Conservation (phyloP, 176 grass and related monocot genomes). For the Triticum dicoccoides region DNA sequence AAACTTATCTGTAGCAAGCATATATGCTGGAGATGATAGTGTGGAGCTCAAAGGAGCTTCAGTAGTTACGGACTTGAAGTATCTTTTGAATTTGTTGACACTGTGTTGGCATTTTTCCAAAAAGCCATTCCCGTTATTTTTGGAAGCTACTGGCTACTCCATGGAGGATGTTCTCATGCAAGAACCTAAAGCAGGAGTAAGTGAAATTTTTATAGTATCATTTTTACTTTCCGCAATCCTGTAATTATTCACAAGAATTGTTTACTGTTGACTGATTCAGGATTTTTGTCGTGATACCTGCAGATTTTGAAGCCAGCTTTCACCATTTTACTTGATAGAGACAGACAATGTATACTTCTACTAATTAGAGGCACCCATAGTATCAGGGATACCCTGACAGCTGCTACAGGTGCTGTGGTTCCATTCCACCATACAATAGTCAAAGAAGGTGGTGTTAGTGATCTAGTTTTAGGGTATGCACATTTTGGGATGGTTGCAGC, state of each 20-base stretch:
- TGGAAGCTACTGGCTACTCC: constrained; percentile 77
- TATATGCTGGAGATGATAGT: constrained; percentile 86
- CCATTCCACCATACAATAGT: constrained; percentile 96
- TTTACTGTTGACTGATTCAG: constrained; percentile 24
- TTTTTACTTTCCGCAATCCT: not conserved
- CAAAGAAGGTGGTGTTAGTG: constrained; percentile 83
- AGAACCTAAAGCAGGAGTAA: constrained; percentile 99
- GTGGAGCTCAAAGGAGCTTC: constrained; percentile 75
- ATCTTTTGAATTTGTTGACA: constrained; percentile 81
- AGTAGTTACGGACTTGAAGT: constrained; percentile 75
- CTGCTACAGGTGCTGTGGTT: constrained; percentile 90
- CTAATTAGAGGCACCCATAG: constrained; percentile 98
- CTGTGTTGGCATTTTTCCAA: constrained; percentile 99
- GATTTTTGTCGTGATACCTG: constrained; percentile 27
- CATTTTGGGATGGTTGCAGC: constrained; percentile 99
- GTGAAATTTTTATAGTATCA: constrained; percentile 23
- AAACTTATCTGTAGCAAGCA: constrained; percentile 81
- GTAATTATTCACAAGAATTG: not conserved
- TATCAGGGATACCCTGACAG: constrained; percentile 95
- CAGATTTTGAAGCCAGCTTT: constrained; percentile 99
- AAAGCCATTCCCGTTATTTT: constrained; percentile 91
- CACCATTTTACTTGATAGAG: constrained; percentile 87
- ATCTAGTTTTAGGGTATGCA: constrained; percentile 97
- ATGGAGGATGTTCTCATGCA: constrained; percentile 82
- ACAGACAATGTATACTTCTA: constrained; percentile 71